Evolutionary conservation across 208 protist genomes (phyloP), one percentile per base, ranked within the genome.

Genomic region (Crithidia bombi): DNA sequence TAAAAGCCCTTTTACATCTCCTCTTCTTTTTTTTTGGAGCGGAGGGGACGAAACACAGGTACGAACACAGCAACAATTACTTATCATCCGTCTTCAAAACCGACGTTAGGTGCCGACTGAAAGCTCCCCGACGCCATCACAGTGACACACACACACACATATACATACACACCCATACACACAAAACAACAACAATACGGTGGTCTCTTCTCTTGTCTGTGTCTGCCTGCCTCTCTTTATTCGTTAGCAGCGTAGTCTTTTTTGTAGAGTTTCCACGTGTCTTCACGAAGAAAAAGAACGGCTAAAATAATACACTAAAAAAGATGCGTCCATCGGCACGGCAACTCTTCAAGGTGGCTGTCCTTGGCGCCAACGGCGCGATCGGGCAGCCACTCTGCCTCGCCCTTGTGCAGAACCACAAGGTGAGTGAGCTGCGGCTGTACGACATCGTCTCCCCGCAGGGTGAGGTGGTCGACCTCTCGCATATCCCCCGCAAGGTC

Each of bases 351-450:
- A 65, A 70, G 57, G 95, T 98, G 23, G 92, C 93, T 44, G 89
- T 98, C 15, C 85, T 99, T 46, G 97, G 97, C 35, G 96, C 93
- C 39, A 95, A 86, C 30, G 97, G 97, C 65, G 98, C 97, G 30
- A 98, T 99, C 71, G 98, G 98, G 23, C 98, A 98, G 86, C 95
- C 98, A 11, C 89, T 99, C 21, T 94, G 91, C 7, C 76, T 99
- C 50, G 86, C 98, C 15, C 65, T 98, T 63, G 98, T 98, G 75
- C 79, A 81, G 74, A 78, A 81, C 55, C 79, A 73, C 11, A 76
- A 82, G 38, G 91, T 96, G n/a, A 83, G 78, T 7, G 79, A 88
- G 43, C 85, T 98, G 19, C 70, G 78, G 41, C 81, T 97, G 32
- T 98, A 97, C 79, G 94, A 98, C 70, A 67, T 94, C 35, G 61